Evolutionary conservation across 2,329 filamentous ascomycete genomes (phyloP), one percentile per base, ranked within the genome.

Genomic region (Arthrobotrys sinensis): DNA sequence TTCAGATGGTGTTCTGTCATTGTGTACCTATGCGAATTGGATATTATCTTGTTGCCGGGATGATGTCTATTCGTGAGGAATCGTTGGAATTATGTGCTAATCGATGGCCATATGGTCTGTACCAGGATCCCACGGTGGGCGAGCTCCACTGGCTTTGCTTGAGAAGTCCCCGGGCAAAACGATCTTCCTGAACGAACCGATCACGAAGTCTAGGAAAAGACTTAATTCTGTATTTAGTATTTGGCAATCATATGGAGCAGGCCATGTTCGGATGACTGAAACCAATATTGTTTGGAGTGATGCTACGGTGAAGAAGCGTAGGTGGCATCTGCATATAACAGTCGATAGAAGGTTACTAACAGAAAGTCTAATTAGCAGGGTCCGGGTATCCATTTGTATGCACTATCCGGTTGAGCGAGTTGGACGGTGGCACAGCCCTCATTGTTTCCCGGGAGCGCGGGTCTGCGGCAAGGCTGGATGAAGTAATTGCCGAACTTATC

Each of bases 161-260:
- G 14, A 70, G 12, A 62, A n/a, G 11, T 28, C 57, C 10, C 24
- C 21, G 24, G 21, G 43, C 19, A 46, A 38, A 8, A 40, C 57
- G 0, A 36, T 77, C 8, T n/a, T 70, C 14, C n/a, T 60, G 32
- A 24, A 62, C 24, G 40, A 52, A n/a, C 48, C 66, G 8, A 24
- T 77, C 19, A 38, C 28, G 24, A 36, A 68, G n/a, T 46, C 64
- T 43, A 53, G 52, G 28, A 55, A 36, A 38, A 57, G 62, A 1
- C 34, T 72, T 21, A 62, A 53, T 34, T 34, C 24, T 7, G 45
- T 38, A 4, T 66, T 78, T 57, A 48, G 66, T 50, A 52, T 46
- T 7, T 78, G 75, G 75, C 75, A 78, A 40, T 66, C 75, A 34
- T 78, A 72, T 43, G 75, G 75, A 38, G 62, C 53, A 14, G 75